A percentile compares a stretch with the other conserved stretches of the same genome.
These are phyloP conservation scores for Phytomonas francai DNA, from an alignment of 208 protist species.

Conservation along the genomic window DNA sequence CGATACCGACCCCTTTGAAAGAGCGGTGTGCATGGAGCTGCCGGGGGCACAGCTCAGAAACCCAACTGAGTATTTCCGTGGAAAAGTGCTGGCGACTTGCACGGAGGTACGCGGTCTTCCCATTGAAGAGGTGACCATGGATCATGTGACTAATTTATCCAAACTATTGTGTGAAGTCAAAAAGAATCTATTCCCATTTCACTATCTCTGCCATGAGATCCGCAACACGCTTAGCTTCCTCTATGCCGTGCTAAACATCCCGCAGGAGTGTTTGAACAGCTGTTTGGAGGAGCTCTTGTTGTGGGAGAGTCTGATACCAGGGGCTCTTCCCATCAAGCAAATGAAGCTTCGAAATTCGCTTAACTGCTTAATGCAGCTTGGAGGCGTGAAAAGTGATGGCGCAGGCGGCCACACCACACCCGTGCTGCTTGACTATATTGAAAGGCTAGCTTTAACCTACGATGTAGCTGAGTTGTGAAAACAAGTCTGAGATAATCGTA, in stretches of 20 bases:
- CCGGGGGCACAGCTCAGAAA: conserved; percentile 11
- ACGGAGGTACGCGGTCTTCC: conserved; percentile 26
- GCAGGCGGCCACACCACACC: conserved; percentile 5
- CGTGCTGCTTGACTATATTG: conserved; percentile 33
- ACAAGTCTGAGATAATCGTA: not conserved
- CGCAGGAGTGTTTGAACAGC: conserved; percentile 25
- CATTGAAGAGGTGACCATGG: conserved; percentile 23
- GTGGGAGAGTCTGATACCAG: conserved; percentile 79
- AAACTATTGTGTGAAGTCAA: conserved; percentile 33
- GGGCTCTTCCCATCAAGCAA: conserved; percentile 70
- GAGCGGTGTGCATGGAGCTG: conserved; percentile 29
- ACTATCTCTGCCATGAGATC: conserved; percentile 79
- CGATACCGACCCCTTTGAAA: conserved; percentile 46
- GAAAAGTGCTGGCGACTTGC: conserved; percentile 42
- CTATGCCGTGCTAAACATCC: conserved; percentile 57
- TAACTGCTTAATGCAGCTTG: conserved; percentile 22
- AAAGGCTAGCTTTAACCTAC: conserved; percentile 43
- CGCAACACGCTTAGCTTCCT: conserved; percentile 78
- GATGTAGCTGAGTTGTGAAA: conserved; percentile 19
- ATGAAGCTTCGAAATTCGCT: conserved; percentile 73
- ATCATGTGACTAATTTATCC: conserved; percentile 30
- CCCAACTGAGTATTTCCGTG: conserved; percentile 39
- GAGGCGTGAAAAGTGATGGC: conserved; percentile 1
- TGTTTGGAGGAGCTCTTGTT: conserved; percentile 71
- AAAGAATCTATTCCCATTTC: conserved; percentile 57